Conservation (phyloP, 1,284 basidiomycete species). For the Ganoderma lingzhi region DNA sequence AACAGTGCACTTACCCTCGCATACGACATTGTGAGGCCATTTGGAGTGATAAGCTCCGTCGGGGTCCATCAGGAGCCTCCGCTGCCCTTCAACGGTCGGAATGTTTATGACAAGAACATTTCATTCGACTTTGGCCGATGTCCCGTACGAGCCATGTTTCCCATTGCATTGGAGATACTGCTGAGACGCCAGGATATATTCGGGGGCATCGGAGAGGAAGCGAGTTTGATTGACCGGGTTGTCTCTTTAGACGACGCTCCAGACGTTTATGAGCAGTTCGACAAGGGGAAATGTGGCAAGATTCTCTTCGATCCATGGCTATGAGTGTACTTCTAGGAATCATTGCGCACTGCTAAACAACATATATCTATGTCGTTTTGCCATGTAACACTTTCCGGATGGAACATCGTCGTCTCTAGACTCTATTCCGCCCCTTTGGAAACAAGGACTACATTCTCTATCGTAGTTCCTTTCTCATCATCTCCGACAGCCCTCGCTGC, state of each 20-base stretch:
- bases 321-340: constrained; percentile 28
- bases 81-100: constrained; percentile 67
- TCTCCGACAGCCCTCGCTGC: not conserved
- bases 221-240: constrained; percentile 70
- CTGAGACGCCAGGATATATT: constrained; percentile 76
- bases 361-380: not conserved
- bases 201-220: constrained; percentile 62
- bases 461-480: constrained; percentile 5
- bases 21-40: constrained; percentile 81
- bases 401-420: not conserved
- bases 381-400: not conserved
- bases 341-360: not conserved
- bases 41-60: constrained; percentile 82
- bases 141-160: constrained; percentile 84
- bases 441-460: not conserved
- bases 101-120: constrained; percentile 85
- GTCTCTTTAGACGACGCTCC: constrained; percentile 63
- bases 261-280: constrained; percentile 69
- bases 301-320: constrained; percentile 77
- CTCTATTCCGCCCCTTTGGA: not conserved
- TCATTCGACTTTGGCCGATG: constrained; percentile 88
- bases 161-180: constrained; percentile 76
- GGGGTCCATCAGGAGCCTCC: constrained; percentile 71
- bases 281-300: constrained; percentile 76
- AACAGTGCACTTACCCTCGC: constrained; percentile 75